phyloP scores from a whole-genome alignment of 176 grass and related monocot genomes.

The Oryza rufipogon region DNA sequence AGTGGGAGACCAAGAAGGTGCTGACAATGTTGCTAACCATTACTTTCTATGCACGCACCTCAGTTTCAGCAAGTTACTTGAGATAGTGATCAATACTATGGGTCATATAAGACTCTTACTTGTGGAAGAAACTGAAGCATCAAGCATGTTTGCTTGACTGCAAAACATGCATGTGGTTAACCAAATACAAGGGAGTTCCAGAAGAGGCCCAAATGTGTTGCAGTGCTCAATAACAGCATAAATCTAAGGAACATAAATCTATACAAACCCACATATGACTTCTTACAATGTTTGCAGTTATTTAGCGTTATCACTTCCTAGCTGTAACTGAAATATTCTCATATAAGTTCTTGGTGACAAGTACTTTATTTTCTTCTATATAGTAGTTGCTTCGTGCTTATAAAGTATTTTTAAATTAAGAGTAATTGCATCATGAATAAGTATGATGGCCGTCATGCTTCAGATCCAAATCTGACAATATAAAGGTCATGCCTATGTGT shows the following conservation, averaged over 20 bases:
- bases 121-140: background rate
- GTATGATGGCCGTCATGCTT: background rate
- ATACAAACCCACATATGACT: background rate
- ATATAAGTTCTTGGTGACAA: background rate
- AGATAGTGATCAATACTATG: background rate
- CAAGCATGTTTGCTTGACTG: background rate
- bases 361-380: background rate
- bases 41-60: background rate
- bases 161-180: background rate
- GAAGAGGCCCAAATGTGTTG: background rate
- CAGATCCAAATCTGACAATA: background rate
- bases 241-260: background rate
- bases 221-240: background rate
- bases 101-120: background rate
- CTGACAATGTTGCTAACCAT: background rate
- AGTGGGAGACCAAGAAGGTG: background rate
- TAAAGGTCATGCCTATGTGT: background rate
- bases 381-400: background rate
- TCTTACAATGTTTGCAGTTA: constrained; percentile 4
- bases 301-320: background rate
- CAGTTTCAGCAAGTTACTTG: background rate
- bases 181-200: no score
- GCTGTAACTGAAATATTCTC: background rate
- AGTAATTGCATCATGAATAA: background rate
- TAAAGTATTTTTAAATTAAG: background rate